phyloP scores from a whole-genome alignment of 371 early-diverging fungal genomes.

The Dentiscutata heterogama region DNA sequence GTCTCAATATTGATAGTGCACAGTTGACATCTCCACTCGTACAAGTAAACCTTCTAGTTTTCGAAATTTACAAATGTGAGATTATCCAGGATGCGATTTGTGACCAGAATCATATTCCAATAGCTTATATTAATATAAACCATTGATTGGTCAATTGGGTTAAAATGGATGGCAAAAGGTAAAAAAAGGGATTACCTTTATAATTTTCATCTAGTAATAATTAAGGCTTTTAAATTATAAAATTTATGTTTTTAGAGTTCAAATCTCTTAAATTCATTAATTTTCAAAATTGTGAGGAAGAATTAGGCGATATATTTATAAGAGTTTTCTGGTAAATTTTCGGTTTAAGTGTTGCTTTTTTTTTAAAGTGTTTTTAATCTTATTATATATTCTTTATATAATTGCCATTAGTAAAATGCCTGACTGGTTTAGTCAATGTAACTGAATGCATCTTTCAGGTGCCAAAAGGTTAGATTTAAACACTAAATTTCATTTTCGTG shows the following conservation, averaged over 20 bases:
- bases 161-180: too few species aligned
- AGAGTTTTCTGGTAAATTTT: constrained; percentile 9
- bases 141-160: too few species aligned
- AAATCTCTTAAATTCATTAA: background rate
- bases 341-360: background rate
- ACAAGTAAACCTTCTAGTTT: background rate
- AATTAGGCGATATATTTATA: background rate
- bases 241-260: background rate
- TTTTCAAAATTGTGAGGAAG: background rate
- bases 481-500: background rate
- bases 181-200: too few species aligned
- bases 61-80: background rate
- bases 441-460: background rate
- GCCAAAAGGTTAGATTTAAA: too few species aligned
- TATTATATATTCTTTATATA: background rate
- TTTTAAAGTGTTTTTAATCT: background rate
- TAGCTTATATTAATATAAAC: too few species aligned
- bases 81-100: background rate
- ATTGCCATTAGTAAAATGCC: background rate
- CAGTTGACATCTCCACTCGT: background rate
- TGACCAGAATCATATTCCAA: background rate
- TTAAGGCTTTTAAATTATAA: background rate
- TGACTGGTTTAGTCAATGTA: background rate
- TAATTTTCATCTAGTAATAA: too few species aligned
- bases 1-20: background rate